Percentiles rank a stretch among this genome's conserved stretches.
Conservation (phyloP, 1,284 basidiomycete species). For the Fomitopsis palustris region DNA sequence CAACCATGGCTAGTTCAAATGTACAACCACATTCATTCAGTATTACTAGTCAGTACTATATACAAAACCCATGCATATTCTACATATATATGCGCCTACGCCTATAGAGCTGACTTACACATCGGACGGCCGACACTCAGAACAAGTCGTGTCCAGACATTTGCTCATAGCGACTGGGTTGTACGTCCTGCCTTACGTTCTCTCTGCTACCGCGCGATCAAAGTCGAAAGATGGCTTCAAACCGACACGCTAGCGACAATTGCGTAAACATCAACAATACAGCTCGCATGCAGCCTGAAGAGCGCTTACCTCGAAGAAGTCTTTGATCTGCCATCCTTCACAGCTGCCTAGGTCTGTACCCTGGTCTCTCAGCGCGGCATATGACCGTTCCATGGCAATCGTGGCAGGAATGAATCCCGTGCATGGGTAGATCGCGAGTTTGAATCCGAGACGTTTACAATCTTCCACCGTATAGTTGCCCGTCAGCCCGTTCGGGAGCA, state of each 20-base stretch:
- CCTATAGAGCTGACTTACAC: not conserved
- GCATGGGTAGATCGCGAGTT: constrained; percentile 23
- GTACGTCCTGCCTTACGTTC: constrained; percentile 13
- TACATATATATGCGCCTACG: too few relatives aligned
- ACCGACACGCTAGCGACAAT: constrained; percentile 15
- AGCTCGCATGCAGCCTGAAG: too few relatives aligned
- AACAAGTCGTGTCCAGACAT: constrained; percentile 17
- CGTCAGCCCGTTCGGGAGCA: constrained; percentile 23
- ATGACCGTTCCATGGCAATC: constrained; percentile 22
- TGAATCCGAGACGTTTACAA: constrained; percentile 23
- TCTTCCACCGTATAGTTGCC: constrained; percentile 22
- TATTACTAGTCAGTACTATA: not conserved
- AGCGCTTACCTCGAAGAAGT: constrained; percentile 23
- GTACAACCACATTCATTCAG: not conserved
- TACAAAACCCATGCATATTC: not conserved
- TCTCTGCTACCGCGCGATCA: constrained; percentile 18
- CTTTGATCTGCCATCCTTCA: constrained; percentile 22
- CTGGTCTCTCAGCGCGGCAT: constrained; percentile 19
- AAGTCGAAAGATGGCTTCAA: constrained; percentile 19
- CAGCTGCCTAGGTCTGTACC: constrained; percentile 20
- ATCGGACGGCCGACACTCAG: constrained; percentile 5
- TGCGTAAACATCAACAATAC: not conserved
- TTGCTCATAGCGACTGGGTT: constrained; percentile 20
- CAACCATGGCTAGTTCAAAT: too few relatives aligned
- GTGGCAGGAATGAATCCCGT: constrained; percentile 24